These are phyloP conservation scores for Fraxinus pennsylvanica DNA, from an alignment of 257 asterid species.

Conservation along the genomic window DNA sequence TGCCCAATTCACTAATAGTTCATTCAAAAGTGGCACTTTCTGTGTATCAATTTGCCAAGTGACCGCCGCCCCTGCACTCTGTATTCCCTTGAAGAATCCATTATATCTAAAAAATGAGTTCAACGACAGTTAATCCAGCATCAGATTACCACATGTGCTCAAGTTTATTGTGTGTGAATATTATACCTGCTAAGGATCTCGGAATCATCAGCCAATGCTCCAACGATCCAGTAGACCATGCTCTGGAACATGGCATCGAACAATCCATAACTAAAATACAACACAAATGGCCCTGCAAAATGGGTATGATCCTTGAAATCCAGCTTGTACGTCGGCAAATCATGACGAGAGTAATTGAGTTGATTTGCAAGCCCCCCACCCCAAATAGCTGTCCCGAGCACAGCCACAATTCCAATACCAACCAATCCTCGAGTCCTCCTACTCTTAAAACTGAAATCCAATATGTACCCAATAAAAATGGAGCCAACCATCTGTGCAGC, in stretches of 20 bases:
- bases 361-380: conserved; percentile 78
- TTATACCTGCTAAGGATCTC: conserved; percentile 53
- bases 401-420: conserved; percentile 54
- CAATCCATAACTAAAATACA: conserved; percentile 50
- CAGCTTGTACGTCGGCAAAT: conserved; percentile 27
- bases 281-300: conserved; percentile 45
- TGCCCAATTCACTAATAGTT: conserved; percentile 40
- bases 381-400: conserved; percentile 68
- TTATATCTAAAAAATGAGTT: conserved; percentile 29
- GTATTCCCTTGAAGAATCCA: conserved; percentile 51
- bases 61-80: conserved; percentile 50
- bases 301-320: conserved; percentile 49
- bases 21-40: conserved; percentile 34
- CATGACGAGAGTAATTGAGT: conserved; percentile 37
- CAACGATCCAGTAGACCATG: conserved; percentile 59
- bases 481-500: conserved; percentile 94
- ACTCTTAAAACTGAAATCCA: conserved; percentile 73
- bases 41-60: conserved; percentile 47
- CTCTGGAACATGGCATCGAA: conserved; percentile 65
- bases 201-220: conserved; percentile 57
- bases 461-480: conserved; percentile 53
- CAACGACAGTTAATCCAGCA: not conserved
- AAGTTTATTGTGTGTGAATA: not conserved
- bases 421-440: conserved; percentile 59
- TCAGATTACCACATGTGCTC: not conserved